Conservation (phyloP, 345 rosid species). For the Melaleuca quinquenervia region DNA sequence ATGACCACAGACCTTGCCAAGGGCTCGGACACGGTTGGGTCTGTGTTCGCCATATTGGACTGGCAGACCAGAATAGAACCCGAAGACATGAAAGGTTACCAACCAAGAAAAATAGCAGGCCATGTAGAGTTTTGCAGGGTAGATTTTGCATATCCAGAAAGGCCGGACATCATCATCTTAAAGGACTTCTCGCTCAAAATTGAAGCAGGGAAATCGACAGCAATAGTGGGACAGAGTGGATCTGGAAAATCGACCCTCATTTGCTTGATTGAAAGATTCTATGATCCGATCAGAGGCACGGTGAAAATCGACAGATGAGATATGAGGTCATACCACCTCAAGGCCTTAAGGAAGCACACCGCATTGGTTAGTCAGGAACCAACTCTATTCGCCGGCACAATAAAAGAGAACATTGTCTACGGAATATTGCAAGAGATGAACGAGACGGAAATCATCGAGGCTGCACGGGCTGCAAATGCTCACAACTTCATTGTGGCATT, state of each 20-base stretch:
- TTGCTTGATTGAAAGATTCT: constrained; percentile 52
- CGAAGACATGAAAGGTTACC: constrained; percentile 30
- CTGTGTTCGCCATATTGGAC: constrained; percentile 45
- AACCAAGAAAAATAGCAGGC: constrained; percentile 26
- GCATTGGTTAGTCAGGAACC: constrained; percentile 82
- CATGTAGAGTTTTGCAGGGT: constrained; percentile 31
- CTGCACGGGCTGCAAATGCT: constrained; percentile 52
- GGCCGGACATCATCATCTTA: constrained; percentile 40
- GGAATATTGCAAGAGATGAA: constrained; percentile 19
- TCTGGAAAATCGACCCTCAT: constrained; percentile 73
- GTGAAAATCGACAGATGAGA: constrained; percentile 48
- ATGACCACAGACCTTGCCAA: constrained; percentile 57
- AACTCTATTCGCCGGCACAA: constrained; percentile 45
- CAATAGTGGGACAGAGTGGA: constrained; percentile 78
- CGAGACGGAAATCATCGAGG: constrained; percentile 43
- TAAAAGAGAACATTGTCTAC: constrained; percentile 47
- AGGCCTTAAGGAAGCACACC: constrained; percentile 42
- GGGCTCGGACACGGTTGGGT: constrained; percentile 37
- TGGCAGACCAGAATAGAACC: constrained; percentile 46
- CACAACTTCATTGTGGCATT: constrained; percentile 53
- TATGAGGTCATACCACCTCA: constrained; percentile 29
- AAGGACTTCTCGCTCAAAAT: constrained; percentile 36
- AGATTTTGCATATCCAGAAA: constrained; percentile 50
- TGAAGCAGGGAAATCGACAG: constrained; percentile 56
- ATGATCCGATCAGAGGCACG: constrained; percentile 40